Percentiles rank a stretch among this genome's conserved stretches.
Evolutionary conservation across 139 green algal species (phyloP).

Genomic region (Yamagishiella unicocca): DNA sequence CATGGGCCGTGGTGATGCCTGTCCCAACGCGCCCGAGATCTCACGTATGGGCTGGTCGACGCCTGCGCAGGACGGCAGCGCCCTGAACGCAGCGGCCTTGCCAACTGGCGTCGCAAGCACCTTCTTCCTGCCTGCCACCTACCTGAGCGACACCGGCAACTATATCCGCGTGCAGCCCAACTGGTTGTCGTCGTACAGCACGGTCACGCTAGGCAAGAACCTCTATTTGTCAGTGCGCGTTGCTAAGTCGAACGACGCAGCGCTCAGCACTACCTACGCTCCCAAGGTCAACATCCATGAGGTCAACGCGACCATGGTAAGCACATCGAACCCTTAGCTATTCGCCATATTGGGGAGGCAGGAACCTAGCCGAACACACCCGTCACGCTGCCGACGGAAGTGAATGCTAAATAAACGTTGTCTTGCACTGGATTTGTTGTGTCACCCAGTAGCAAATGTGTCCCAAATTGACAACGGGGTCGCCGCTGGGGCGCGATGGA

Average conservation of each 20-base stretch:
- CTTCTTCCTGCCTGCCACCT: conserved; percentile 38
- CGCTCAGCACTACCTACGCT: not conserved
- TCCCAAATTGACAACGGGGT: too few species aligned
- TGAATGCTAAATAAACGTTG: too few species aligned
- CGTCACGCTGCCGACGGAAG: too few species aligned
- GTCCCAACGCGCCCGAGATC: conserved; percentile 32
- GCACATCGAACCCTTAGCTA: too few species aligned
- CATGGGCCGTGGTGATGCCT: conserved; percentile 35
- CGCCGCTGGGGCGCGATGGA: too few species aligned
- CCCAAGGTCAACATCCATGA: too few species aligned
- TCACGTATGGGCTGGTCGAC: conserved; percentile 7
- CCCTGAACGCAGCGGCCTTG: not conserved
- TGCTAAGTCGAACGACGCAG: not conserved
- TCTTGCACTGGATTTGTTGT: not conserved
- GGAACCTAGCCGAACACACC: too few species aligned
- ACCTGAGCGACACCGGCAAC: conserved; percentile 17
- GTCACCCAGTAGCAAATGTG: too few species aligned
- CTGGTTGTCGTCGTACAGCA: not conserved
- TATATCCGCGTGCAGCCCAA: not conserved
- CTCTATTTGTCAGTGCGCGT: not conserved
- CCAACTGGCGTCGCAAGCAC: not conserved
- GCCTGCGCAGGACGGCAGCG: not conserved
- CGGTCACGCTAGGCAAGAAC: not conserved
- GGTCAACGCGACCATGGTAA: too few species aligned
- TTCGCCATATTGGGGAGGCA: too few species aligned